These are phyloP conservation scores for Leccinum griseonigrum DNA, from an alignment of 1,284 basidiomycete genomes.

Conservation along the genomic window DNA sequence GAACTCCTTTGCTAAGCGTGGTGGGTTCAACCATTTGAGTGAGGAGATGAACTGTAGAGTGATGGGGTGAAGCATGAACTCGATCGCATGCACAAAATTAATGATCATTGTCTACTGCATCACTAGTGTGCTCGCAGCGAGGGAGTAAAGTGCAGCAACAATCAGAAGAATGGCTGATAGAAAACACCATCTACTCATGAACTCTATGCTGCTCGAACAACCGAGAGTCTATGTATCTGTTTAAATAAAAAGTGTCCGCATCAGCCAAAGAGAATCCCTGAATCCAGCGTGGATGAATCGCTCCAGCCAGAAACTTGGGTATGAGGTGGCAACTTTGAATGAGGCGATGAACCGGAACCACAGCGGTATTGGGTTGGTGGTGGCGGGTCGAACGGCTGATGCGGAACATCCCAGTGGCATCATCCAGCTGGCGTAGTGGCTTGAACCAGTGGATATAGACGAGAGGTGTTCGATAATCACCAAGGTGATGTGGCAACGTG, in stretches of 20 bases:
- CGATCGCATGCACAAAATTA: too few species aligned
- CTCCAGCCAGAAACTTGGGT: slow-evolving; percentile 5
- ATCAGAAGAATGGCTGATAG: too few species aligned
- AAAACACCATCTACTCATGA: not conserved
- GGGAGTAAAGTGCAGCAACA: too few species aligned
- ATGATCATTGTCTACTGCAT: too few species aligned
- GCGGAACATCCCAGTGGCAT: slow-evolving; percentile 1
- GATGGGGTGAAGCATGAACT: too few species aligned
- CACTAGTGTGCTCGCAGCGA: too few species aligned
- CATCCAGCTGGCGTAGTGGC: not conserved
- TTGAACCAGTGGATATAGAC: slow-evolving; percentile 14
- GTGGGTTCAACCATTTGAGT: too few species aligned
- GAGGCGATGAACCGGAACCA: slow-evolving; percentile 1
- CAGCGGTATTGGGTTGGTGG: not conserved
- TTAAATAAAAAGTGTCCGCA: slow-evolving; percentile 8
- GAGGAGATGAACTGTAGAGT: too few species aligned
- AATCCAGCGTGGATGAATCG: slow-evolving; percentile 1
- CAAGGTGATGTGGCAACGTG: slow-evolving; percentile 8
- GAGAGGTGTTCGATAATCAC: not conserved
- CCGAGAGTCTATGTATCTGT: slow-evolving; percentile 5
- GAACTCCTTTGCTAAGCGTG: too few species aligned
- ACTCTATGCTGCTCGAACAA: slow-evolving; percentile 2
- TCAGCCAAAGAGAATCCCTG: not conserved
- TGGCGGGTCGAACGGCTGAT: not conserved
- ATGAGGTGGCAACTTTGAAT: slow-evolving; percentile 11